Base-by-base conservation (phyloP, 163 green algal species). In the Smithsoniella earleae region DNA sequence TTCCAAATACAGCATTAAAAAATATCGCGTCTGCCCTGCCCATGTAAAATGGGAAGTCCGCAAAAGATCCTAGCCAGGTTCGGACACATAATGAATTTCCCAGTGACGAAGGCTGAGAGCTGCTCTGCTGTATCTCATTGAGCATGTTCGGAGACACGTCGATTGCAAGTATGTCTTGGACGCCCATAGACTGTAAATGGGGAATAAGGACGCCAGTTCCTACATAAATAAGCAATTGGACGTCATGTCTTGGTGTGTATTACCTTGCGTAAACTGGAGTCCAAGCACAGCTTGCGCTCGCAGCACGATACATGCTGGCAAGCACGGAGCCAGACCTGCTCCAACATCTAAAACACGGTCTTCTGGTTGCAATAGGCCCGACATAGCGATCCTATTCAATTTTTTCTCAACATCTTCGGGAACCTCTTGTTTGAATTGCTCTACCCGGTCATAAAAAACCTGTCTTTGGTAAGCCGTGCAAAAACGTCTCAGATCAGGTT, bases 1-100 rank as follows among this genome's bases (percentile, higher is more conserved):
- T 90, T 38, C 83, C 85, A 72, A 95, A 90, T 10, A 90, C 81
- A 1, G 83, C 73, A 44, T 94, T 94, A 78, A 94, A 87, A 63
- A 89, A 81, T 6, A 88, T 78, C 13, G 79, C 83, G 64, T 92
- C 82, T 72, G 82, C 87, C 10, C 81, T 79, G 2, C 84, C 89
- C 77, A 83, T 73, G 65, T 88, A 91, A 27, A 74, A 73, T 1
- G 89, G 89, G 25, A 95, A 38, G 54, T 90, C 82, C 28, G 82
- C 46, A 3, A 95, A 73, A 46, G 91, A 82, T 1, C 89, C 89
- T 18, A 63, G 10, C 89, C 89, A 95, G 3, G 82, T 85, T 3
- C 86, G 84, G 52, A 95, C 86, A 46, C 75, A 81, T 82, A 62
- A 37, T 0, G 88, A 66, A 73, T 93, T 93, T 25, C 87, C 87